Evolutionary conservation across 306 rosid species (phyloP).

Genomic region (Luffa acutangula): DNA sequence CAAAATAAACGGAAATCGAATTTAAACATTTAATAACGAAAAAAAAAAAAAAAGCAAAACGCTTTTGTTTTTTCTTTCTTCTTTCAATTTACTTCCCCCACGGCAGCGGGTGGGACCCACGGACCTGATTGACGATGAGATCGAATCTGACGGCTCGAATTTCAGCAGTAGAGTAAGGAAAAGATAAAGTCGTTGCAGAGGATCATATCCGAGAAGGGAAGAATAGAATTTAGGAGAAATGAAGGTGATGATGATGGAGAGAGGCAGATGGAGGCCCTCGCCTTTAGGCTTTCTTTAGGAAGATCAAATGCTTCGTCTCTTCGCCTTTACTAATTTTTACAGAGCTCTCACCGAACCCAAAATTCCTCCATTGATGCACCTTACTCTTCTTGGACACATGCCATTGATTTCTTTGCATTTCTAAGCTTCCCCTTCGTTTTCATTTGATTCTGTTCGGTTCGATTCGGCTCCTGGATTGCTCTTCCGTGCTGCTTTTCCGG

Average conservation of each 20-base stretch:
- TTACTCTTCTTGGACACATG: background rate
- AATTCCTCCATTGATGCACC: background rate
- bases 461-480: background rate
- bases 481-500: background rate
- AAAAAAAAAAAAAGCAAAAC: background rate
- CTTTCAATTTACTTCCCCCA: background rate
- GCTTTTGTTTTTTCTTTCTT: background rate
- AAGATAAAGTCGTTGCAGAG: background rate
- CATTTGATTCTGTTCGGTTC: background rate
- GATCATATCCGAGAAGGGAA: background rate
- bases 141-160: background rate
- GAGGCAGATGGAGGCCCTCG: background rate
- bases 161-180: background rate
- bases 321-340: constrained; percentile 6
- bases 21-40: background rate
- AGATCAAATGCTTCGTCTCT: background rate
- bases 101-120: background rate
- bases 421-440: background rate
- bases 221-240: background rate
- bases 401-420: background rate
- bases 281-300: background rate
- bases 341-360: background rate
- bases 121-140: background rate
- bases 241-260: background rate
- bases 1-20: background rate